A percentile compares a stretch with the other conserved stretches of the same genome.
These are phyloP conservation scores for Capronia epimyces DNA, from an alignment of 2,329 filamentous ascomycete genomes.

Conservation along the genomic window DNA sequence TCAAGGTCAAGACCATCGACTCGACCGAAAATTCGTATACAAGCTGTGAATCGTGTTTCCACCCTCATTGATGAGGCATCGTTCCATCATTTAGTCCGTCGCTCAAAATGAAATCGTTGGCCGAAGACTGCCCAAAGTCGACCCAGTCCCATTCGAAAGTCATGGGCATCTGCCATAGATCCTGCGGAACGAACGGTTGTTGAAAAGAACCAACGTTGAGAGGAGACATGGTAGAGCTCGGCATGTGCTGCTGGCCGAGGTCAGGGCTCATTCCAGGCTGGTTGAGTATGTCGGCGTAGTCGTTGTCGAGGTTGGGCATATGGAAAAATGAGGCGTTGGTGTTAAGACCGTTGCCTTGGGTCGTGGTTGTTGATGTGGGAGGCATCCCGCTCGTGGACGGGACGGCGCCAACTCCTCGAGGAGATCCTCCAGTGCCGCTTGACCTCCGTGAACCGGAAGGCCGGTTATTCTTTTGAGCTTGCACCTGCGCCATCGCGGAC, in stretches of 20 bases:
- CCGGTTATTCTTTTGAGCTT: constrained; percentile 25
- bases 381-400: constrained; percentile 3
- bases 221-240: constrained; percentile 31
- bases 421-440: constrained; percentile 19
- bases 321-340: constrained; percentile 26
- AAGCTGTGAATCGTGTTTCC: neutral
- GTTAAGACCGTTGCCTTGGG: constrained; percentile 17
- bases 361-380: constrained; percentile 3
- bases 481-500: constrained; percentile 28
- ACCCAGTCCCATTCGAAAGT: constrained; percentile 87
- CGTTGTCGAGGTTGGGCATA: constrained; percentile 31
- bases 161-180: constrained; percentile 94
- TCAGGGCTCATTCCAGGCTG: constrained; percentile 35
- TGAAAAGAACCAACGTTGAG: constrained; percentile 54
- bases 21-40: neutral
- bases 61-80: constrained; percentile 19
- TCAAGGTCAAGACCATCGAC: neutral
- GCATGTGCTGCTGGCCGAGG: constrained; percentile 33
- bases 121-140: constrained; percentile 30
- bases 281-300: constrained; percentile 38
- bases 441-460: constrained; percentile 16
- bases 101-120: constrained; percentile 23
- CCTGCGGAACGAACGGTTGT: constrained; percentile 84
- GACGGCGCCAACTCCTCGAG: constrained; percentile 6
- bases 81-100: constrained; percentile 21